Percentiles rank a stretch among this genome's conserved stretches.
These are phyloP conservation scores for Pichia sp. DNA, from an alignment of 1,139 yeast genomes.

Conservation along the genomic window DNA sequence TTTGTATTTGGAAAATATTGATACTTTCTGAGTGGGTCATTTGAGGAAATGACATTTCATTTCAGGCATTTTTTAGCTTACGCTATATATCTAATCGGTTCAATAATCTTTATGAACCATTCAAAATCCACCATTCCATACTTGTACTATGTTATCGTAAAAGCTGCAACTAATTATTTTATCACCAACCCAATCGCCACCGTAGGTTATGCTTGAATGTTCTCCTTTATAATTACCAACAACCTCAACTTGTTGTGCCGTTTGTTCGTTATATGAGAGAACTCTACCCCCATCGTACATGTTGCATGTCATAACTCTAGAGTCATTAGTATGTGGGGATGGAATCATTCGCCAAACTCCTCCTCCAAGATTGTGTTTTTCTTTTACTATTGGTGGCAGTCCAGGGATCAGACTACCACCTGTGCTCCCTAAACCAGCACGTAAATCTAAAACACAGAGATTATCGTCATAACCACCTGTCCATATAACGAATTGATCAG, in stretches of 20 bases:
- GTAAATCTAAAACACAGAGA: constrained; percentile 63
- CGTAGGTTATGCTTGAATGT: constrained; percentile 92
- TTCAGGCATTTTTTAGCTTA: too few relatives aligned
- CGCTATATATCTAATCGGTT: constrained; percentile 3
- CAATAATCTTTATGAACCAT: neutral
- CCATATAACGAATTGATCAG: constrained; percentile 55
- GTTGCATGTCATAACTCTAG: constrained; percentile 69
- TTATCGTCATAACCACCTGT: constrained; percentile 93
- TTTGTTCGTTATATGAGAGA: constrained; percentile 34
- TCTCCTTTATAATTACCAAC: constrained; percentile 54
- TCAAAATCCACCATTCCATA: constrained; percentile 44
- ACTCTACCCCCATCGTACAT: constrained; percentile 94
- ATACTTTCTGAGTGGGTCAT: neutral
- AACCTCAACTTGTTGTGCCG: constrained; percentile 41
- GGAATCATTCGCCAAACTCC: constrained; percentile 94
- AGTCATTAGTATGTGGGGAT: constrained; percentile 37
- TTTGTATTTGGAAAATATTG: constrained; percentile 26
- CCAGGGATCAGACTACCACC: constrained; percentile 42
- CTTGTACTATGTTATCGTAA: constrained; percentile 76
- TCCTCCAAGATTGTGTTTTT: constrained; percentile 63
- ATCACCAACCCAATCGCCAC: constrained; percentile 76
- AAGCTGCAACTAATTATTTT: constrained; percentile 78
- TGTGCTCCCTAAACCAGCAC: constrained; percentile 40
- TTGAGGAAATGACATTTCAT: neutral
- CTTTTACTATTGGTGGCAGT: constrained; percentile 43